phyloP scores from a whole-genome alignment of 2,329 filamentous ascomycete species.

The Epichloe aotearoae region DNA sequence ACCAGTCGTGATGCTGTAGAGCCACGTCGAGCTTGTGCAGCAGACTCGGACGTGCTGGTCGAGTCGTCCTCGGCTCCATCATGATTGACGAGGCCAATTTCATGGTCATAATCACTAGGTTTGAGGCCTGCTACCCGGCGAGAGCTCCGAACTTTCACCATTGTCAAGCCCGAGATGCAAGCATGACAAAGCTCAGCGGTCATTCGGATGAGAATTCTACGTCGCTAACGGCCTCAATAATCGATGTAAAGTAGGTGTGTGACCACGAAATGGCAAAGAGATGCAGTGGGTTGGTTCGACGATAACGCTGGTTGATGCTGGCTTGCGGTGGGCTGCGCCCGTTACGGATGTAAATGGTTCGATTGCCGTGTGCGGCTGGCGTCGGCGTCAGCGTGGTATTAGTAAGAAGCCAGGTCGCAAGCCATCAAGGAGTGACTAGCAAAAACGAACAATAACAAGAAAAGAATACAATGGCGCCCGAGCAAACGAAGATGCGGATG shows the following conservation, averaged over 20 bases:
- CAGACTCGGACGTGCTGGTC: conserved; percentile 10
- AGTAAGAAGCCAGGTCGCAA: too few relatives aligned
- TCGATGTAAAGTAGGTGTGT: neutral
- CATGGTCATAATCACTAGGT: conserved; percentile 55
- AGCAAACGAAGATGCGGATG: neutral
- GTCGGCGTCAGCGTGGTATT: neutral
- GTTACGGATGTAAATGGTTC: neutral
- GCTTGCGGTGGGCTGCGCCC: neutral
- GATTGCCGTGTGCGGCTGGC: neutral
- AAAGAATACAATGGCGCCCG: neutral
- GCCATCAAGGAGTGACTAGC: too few relatives aligned
- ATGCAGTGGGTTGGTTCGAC: neutral
- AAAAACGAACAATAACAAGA: too few relatives aligned
- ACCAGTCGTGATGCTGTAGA: conserved; percentile 8
- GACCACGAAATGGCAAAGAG: neutral
- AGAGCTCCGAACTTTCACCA: conserved; percentile 30
- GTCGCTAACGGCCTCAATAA: neutral
- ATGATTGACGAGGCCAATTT: conserved; percentile 54
- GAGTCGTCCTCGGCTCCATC: conserved; percentile 14
- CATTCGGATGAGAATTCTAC: neutral
- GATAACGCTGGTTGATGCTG: neutral
- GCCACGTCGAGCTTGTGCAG: neutral
- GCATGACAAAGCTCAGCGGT: conserved; percentile 8
- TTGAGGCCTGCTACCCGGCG: conserved; percentile 42
- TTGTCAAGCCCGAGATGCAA: conserved; percentile 11